These are phyloP conservation scores for Neoascochyta sp. DNA, from an alignment of 2,329 filamentous ascomycete genomes.

Conservation along the genomic window DNA sequence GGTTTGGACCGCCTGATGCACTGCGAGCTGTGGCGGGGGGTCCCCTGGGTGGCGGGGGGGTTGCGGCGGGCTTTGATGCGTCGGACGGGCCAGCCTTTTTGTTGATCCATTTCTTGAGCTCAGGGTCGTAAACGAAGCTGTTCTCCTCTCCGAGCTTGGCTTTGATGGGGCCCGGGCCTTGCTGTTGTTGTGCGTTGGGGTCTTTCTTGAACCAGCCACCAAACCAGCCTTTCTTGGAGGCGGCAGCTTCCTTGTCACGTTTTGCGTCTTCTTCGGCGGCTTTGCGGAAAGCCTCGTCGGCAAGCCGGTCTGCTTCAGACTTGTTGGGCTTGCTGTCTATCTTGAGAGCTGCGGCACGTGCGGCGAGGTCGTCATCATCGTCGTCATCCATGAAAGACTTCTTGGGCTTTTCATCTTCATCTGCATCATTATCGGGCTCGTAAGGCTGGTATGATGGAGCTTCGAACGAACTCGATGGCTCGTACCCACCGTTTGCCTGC, in stretches of 20 bases:
- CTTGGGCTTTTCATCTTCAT: conserved; percentile 51
- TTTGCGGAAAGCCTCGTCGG: conserved; percentile 79
- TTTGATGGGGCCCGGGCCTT: conserved; percentile 65
- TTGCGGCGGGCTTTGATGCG: conserved; percentile 53
- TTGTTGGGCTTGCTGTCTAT: conserved; percentile 45
- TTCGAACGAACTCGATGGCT: conserved; percentile 26
- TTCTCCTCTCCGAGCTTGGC: conserved; percentile 94
- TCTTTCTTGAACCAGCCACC: conserved; percentile 78
- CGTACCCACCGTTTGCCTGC: conserved; percentile 15
- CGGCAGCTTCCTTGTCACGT: conserved; percentile 45
- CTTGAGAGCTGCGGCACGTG: conserved; percentile 51
- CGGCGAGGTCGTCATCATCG: conserved; percentile 63
- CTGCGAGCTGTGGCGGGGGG: conserved; percentile 41
- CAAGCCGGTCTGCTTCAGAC: conserved; percentile 61
- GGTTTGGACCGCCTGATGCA: conserved; percentile 49
- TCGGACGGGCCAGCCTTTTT: conserved; percentile 73
- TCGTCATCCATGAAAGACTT: conserved; percentile 81
- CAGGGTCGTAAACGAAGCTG: conserved; percentile 89
- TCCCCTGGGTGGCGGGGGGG: conserved; percentile 74
- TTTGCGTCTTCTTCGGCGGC: conserved; percentile 71
- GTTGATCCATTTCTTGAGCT: conserved; percentile 98
- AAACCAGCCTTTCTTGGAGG: conserved; percentile 62
- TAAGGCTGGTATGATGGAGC: conserved; percentile 46
- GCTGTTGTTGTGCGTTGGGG: conserved; percentile 50
- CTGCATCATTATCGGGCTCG: conserved; percentile 50